Percentiles rank a stretch among this genome's conserved stretches.
Evolutionary conservation across 805 yeast genomes (phyloP).

Genomic region (Deakozyma indianensis): DNA sequence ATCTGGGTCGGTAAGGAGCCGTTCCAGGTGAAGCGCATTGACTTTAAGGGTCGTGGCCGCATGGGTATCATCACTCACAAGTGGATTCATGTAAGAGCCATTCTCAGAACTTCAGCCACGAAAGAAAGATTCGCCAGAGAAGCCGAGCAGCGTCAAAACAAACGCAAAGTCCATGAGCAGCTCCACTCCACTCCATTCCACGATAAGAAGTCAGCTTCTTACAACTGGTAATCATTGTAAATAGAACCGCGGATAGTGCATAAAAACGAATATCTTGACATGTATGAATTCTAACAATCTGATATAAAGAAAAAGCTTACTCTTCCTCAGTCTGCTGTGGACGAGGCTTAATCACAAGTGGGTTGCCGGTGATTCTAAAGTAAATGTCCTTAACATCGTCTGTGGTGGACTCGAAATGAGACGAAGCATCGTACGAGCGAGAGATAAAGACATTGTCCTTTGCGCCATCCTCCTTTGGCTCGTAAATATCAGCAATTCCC

Average conservation of each 20-base stretch:
- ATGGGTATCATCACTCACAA: conserved; percentile 65
- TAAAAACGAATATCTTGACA: too few species aligned
- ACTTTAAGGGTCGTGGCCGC: conserved; percentile 84
- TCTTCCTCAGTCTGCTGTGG: conserved; percentile 51
- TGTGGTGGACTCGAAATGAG: conserved; percentile 91
- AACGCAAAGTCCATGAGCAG: neutral
- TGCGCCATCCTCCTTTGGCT: conserved; percentile 74
- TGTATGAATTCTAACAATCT: too few species aligned
- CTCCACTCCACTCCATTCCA: conserved; percentile 1
- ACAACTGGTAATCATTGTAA: neutral
- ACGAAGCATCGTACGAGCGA: conserved; percentile 81
- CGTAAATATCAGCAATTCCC: conserved; percentile 87
- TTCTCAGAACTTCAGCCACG: conserved; percentile 31
- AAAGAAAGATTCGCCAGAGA: neutral
- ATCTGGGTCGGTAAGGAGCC: conserved; percentile 94
- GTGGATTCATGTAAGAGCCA: conserved; percentile 66
- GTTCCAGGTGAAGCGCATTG: conserved; percentile 50
- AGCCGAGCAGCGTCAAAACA: neutral
- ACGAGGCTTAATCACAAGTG: conserved; percentile 72
- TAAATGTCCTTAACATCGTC: conserved; percentile 94
- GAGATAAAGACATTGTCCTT: conserved; percentile 69
- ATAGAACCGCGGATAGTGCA: neutral
- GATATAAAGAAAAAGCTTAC: conserved; percentile 9
- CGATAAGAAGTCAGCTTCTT: neutral
- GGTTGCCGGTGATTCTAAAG: conserved; percentile 83